phyloP scores from a whole-genome alignment of 2,329 filamentous ascomycete species.

The Diaporthe sp. region DNA sequence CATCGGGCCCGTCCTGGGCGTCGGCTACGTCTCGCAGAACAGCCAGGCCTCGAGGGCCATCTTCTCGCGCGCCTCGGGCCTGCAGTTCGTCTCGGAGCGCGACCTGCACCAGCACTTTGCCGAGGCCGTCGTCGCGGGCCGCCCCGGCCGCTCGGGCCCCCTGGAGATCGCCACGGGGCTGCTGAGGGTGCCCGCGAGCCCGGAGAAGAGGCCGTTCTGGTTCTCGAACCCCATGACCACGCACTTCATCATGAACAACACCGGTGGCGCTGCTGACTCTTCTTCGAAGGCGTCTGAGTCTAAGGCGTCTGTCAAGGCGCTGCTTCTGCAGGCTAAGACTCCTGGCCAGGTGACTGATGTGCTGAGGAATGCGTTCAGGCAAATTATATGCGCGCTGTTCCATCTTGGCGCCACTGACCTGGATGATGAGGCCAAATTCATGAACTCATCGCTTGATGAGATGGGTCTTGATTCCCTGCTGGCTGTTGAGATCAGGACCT shows the following conservation, averaged over 20 bases:
- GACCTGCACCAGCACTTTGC: constrained; percentile 59
- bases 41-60: background rate
- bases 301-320: constrained; percentile 1
- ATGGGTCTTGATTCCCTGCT: background rate
- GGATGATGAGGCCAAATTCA: background rate
- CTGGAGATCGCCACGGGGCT: background rate
- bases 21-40: constrained; percentile 54
- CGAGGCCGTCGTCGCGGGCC: constrained; percentile 52
- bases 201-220: constrained; percentile 18
- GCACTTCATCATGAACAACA: constrained; percentile 6
- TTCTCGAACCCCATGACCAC: constrained; percentile 3
- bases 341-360: background rate
- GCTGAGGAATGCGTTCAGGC: background rate
- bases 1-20: constrained; percentile 55
- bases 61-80: background rate
- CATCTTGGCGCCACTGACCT: background rate
- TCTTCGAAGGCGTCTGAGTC: constrained; percentile 8
- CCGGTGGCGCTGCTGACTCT: background rate
- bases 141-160: background rate
- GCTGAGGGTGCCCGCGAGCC: background rate
- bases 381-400: background rate
- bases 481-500: constrained; percentile 1
- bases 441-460: background rate
- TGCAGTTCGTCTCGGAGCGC: constrained; percentile 46
- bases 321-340: constrained; percentile 1